Evolutionary conservation across 495 filamentous ascomycete genomes (phyloP).

Genomic region (Lasiosphaeria hispida): DNA sequence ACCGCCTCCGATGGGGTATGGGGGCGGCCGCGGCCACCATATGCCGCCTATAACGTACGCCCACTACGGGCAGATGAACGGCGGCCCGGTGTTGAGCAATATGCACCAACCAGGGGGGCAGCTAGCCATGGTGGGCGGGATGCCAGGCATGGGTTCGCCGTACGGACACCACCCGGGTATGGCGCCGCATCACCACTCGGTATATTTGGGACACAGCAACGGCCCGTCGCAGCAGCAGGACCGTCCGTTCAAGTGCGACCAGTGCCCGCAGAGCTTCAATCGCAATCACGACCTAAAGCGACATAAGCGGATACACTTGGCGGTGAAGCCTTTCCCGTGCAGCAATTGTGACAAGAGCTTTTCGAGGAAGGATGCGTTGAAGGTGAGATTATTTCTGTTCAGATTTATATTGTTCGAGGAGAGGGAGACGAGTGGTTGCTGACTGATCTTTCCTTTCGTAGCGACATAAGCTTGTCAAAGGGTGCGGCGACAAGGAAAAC

Average conservation of each 20-base stretch:
- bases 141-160: slow-evolving; percentile 46
- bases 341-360: slow-evolving; percentile 94
- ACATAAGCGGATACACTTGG: slow-evolving; percentile 91
- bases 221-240: slow-evolving; percentile 45
- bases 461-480: slow-evolving; percentile 93
- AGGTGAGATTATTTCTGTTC: slow-evolving; percentile 55
- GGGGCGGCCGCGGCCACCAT: slow-evolving; percentile 28
- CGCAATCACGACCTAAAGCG: slow-evolving; percentile 95
- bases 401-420: neutral
- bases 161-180: neutral
- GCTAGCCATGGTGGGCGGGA: slow-evolving; percentile 64
- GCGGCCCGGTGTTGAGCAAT: slow-evolving; percentile 70
- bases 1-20: slow-evolving; percentile 22
- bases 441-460: slow-evolving; percentile 28
- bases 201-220: slow-evolving; percentile 19
- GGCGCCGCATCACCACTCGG: slow-evolving; percentile 27
- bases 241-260: slow-evolving; percentile 90
- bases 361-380: slow-evolving; percentile 92
- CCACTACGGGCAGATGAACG: slow-evolving; percentile 38
- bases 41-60: slow-evolving; percentile 15
- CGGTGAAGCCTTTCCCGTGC: slow-evolving; percentile 94
- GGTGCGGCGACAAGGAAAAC: slow-evolving; percentile 63
- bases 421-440: neutral
- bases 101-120: slow-evolving; percentile 72
- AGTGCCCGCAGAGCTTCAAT: slow-evolving; percentile 92